phyloP scores from a whole-genome alignment of 2,329 filamentous ascomycete species.

The Colletotrichum tamarilloi region DNA sequence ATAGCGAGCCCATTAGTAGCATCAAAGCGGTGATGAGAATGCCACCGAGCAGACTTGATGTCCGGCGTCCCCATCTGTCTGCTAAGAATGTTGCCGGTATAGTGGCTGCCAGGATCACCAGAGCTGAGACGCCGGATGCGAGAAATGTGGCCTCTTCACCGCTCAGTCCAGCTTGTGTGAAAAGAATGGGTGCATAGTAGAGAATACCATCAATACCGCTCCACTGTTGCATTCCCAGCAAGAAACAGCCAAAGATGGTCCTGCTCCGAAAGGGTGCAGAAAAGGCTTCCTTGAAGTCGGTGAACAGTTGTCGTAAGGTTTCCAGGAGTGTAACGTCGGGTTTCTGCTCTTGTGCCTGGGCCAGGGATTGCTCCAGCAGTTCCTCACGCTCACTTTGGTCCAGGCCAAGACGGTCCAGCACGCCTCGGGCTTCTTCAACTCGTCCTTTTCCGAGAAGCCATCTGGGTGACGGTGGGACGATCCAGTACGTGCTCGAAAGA shows the following conservation, averaged over 20 bases:
- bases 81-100: conserved; percentile 65
- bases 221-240: conserved; percentile 70
- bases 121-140: conserved; percentile 68
- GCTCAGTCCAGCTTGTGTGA: conserved; percentile 67
- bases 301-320: conserved; percentile 42
- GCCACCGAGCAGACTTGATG: conserved; percentile 64
- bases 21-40: conserved; percentile 61
- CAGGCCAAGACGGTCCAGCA: conserved; percentile 54
- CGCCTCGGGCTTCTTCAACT: conserved; percentile 53
- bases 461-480: conserved; percentile 64
- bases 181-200: conserved; percentile 71
- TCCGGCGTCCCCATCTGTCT: conserved; percentile 66
- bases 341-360: conserved; percentile 38
- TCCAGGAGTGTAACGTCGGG: conserved; percentile 44
- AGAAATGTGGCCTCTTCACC: conserved; percentile 64
- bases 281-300: conserved; percentile 41
- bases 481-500: conserved; percentile 42
- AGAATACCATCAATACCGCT: conserved; percentile 71
- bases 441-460: conserved; percentile 62
- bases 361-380: conserved; percentile 37
- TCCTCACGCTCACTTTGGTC: conserved; percentile 57
- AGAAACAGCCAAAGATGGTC: conserved; percentile 64
- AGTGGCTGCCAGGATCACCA: conserved; percentile 65
- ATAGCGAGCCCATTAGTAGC: conserved; percentile 63
- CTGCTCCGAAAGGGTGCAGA: conserved; percentile 51